Conservation (phyloP, 2,329 filamentous ascomycete species). For the Tolypocladium ophioglossoides region DNA sequence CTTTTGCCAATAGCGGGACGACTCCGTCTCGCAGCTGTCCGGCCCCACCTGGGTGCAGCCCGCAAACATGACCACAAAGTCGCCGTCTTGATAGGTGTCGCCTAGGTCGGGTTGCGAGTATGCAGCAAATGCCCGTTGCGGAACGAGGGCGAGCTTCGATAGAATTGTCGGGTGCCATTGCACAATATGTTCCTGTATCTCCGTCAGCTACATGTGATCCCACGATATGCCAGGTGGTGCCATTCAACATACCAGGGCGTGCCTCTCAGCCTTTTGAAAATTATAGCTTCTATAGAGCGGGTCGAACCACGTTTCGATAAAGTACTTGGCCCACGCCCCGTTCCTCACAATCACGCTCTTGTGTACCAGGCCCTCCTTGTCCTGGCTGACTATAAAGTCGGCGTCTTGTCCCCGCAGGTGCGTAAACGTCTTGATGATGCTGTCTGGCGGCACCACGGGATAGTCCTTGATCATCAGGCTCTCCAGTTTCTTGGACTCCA, state of each 20-base stretch:
- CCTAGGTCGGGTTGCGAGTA: slow-evolving; percentile 52
- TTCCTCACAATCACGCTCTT: slow-evolving; percentile 72
- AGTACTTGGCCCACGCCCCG: slow-evolving; percentile 85
- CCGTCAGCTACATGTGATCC: slow-evolving; percentile 13
- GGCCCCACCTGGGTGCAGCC: slow-evolving; percentile 52
- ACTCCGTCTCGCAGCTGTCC: slow-evolving; percentile 61
- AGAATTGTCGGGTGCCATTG: slow-evolving; percentile 98
- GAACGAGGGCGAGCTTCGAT: slow-evolving; percentile 80
- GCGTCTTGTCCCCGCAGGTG: slow-evolving; percentile 70
- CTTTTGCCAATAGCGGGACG: slow-evolving; percentile 39
- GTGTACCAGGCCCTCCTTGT: slow-evolving; percentile 65
- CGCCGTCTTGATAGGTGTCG: slow-evolving; percentile 66
- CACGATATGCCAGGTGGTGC: not conserved
- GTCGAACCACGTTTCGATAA: slow-evolving; percentile 93
- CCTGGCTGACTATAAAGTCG: slow-evolving; percentile 76
- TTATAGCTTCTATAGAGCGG: slow-evolving; percentile 90
- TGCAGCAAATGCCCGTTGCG: slow-evolving; percentile 72
- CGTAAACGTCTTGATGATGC: slow-evolving; percentile 88
- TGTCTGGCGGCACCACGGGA: slow-evolving; percentile 86
- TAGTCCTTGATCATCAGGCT: slow-evolving; percentile 73
- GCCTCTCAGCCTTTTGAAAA: slow-evolving; percentile 87
- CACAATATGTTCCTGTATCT: slow-evolving; percentile 63
- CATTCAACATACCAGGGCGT: slow-evolving; percentile 62
- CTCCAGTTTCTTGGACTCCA: slow-evolving; percentile 58
- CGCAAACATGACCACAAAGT: slow-evolving; percentile 71